Evolutionary conservation across 306 rosid species (phyloP).

Genomic region (Comarum palustre): DNA sequence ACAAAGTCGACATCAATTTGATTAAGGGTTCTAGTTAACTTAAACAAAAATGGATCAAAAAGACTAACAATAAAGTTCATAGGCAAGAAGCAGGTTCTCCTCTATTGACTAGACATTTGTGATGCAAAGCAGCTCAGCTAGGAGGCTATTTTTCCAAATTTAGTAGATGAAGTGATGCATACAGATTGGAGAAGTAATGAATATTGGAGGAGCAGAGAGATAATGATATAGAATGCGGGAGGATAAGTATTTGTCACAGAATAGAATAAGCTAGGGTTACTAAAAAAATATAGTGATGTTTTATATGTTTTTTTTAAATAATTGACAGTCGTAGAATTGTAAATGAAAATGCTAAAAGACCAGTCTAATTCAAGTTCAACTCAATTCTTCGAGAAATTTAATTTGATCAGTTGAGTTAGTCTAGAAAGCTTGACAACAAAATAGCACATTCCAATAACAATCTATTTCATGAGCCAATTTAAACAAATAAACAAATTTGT

Average conservation of each 20-base stretch:
- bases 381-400: neutral
- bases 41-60: neutral
- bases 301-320: neutral
- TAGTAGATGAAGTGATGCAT: constrained; percentile 15
- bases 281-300: neutral
- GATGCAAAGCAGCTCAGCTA: constrained; percentile 34
- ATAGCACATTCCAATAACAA: too few relatives aligned
- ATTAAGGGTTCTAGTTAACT: neutral
- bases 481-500: too few relatives aligned
- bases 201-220: constrained; percentile 19
- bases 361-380: neutral
- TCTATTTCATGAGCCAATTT: too few relatives aligned
- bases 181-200: constrained; percentile 14
- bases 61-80: neutral
- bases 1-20: neutral
- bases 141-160: constrained; percentile 18
- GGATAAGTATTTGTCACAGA: neutral
- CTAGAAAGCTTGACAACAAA: too few relatives aligned
- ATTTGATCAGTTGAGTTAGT: neutral
- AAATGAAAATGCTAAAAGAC: neutral
- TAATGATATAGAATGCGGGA: neutral
- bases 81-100: constrained; percentile 48
- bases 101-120: constrained; percentile 61
- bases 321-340: neutral
- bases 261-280: neutral